Evolutionary conservation across 1,139 yeast genomes (phyloP), one percentile per base, ranked within the genome.

Genomic region (Arxiozyma bovina): DNA sequence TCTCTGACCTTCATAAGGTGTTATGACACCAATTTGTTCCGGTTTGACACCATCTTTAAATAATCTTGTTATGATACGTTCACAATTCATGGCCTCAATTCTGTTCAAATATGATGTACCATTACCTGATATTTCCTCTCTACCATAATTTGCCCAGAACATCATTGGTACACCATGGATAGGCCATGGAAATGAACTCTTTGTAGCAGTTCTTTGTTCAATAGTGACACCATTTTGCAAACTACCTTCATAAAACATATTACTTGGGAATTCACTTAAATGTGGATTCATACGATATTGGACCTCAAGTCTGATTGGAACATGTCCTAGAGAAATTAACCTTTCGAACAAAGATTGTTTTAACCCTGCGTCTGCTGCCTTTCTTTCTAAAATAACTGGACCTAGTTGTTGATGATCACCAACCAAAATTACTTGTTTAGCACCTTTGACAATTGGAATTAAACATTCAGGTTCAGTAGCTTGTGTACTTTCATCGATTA

Each of bases 361-460:
- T 57, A 91, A 77, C 23, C 97, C 97, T 0, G 96, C 96, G 59
- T 85, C 84, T 25, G 85, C 90, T 1, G 96, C 96, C 61, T 78
- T 79, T 63, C 82, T 80, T 64, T 87, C 90, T 58, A 88, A 72
- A 52, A 90, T 85, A 25, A 89, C 95, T 0, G 97, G 97, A 3
- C 97, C 97, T 61, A 90, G 74, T 73, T 91, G 98, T 72, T 88
- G 94, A 70, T 91, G 97, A 68, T 91, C 98, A 63, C 98, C 98
- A 51, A 91, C 96, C 34, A 91, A 74, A 51, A 90, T 81, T 4
- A 89, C 90, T 67, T 90, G 96, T 66, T 86, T 86, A 54, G 96
- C 89, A 38, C 96, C 96, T 62, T 84, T 86, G 1, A 86, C 91
- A 50, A 90, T 81, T 9, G 98, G 96, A 58, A 91, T 88, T 64